Base-by-base conservation (phyloP, 2,329 filamentous ascomycete species). In the Neoascochyta sp. region DNA sequence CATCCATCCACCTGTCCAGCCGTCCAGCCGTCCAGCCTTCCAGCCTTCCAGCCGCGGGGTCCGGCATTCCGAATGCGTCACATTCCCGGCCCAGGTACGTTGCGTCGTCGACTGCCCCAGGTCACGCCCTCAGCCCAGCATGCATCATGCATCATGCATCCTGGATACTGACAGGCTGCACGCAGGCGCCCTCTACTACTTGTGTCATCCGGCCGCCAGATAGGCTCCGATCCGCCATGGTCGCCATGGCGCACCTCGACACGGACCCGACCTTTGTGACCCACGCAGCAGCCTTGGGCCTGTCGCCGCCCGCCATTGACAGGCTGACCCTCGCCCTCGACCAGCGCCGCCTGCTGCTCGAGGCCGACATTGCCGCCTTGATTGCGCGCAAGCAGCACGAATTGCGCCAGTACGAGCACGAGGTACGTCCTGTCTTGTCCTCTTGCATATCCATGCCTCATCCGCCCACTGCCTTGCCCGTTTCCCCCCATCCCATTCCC, bases 151-250 rank as follows among this genome's bases (percentile, higher is more conserved):
- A 32, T 22, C n/a, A n/a, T n/a, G n/a, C n/a, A 72, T 84, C 45
- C 78, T 76, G 29, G 73, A 82, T 29, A 37, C 34, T 49, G 27
- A 49, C 47, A 39, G 33, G 46, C 42, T 16, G 32, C 31, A 37
- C 34, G 25, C 39, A 49, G 39, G 32, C 27, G 36, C 29, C 24
- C n/a, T 28, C 17, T 17, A 22, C 17, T 22, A 27, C 28, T n/a
- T n/a, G n/a, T n/a, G n/a, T n/a, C n/a, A n/a, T n/a, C n/a, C n/a
- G n/a, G n/a, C n/a, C n/a, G n/a, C n/a, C n/a, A n/a, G n/a, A n/a
- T n/a, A n/a, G n/a, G n/a, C n/a, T n/a, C n/a, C n/a, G n/a, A n/a
- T n/a, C n/a, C n/a, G n/a, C n/a, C n/a, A n/a, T n/a, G n/a, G n/a
- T n/a, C n/a, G n/a, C n/a, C n/a, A n/a, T n/a, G n/a, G n/a, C n/a